Evolutionary conservation across 495 filamentous ascomycete species (phyloP), one percentile per base, ranked within the genome.

Genomic region (Penicillium roqueforti): DNA sequence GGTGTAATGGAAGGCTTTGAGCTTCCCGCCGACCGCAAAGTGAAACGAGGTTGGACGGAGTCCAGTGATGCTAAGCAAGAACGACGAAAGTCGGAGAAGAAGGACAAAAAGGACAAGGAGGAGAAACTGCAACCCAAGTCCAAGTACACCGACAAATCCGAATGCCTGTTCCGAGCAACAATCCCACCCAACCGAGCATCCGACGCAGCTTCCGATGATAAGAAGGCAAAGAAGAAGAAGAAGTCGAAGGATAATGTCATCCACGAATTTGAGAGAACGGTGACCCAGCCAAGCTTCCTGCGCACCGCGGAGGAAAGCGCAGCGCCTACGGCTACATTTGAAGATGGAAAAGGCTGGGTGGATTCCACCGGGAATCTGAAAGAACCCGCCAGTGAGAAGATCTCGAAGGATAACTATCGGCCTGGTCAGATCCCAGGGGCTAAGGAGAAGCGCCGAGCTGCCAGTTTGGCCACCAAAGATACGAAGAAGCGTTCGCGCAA

Each of bases 11-110:
- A 79, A 10, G 93, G 89, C 3, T 70, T 86, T 36, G 84, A 91
- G 58, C 71, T 98, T 19, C 81, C 87, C 9, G 75, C 85, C 6
- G 84, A 77, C 25, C 78, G 93, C 34, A 85, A 86, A 60, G 85
- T 98, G 40, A 95, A 92, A 73, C 76, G 93, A 53, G 93, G 92
- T 13, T 97, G 93, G 93, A 92, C 87, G 8, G 86, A 86, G 36
- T 76, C 85, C 4, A 74, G 77, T 36, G 67, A 63, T 26, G 67
- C 75, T 31, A 77, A 80, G 59, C 77, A 79, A 55, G 73, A 80
- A 26, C 68, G 72, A 53, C 75, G 75, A 40, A 76, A 74, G 46
- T 58, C 53, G 2, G 50, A 78, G 55, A 72, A 75, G 53, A 77
- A 81, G 26, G 71, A 67, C 19, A 80, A 80, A 44, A 65, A 73